Evolutionary conservation across 2,329 filamentous ascomycete genomes (phyloP).

Genomic region (Pseudogymnoascus sp.): DNA sequence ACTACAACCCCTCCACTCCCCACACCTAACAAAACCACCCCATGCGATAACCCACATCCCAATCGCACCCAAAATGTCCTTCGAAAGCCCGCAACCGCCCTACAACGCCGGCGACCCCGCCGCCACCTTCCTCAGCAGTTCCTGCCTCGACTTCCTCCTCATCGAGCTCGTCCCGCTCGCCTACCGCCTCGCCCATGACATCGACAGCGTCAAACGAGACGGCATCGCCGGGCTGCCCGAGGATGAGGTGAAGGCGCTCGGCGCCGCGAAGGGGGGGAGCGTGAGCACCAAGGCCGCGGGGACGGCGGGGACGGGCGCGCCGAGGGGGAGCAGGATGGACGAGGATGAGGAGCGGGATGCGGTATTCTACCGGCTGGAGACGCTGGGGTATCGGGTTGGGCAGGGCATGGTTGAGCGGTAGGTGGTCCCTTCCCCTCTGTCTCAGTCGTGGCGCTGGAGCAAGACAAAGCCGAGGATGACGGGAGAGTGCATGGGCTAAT

Average conservation of each 20-base stretch:
- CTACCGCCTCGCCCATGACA: conserved; percentile 71
- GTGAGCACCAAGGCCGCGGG: conserved; percentile 36
- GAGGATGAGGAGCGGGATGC: conserved; percentile 80
- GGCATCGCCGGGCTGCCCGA: not conserved
- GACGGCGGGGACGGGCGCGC: conserved; percentile 15
- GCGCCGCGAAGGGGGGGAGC: conserved; percentile 55
- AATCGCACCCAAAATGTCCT: conserved; percentile 51
- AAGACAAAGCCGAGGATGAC: conserved; percentile 13
- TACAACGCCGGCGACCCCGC: conserved; percentile 67
- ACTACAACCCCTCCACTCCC: not conserved
- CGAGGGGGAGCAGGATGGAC: conserved; percentile 40
- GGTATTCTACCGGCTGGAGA: conserved; percentile 77
- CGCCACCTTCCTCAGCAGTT: conserved; percentile 71
- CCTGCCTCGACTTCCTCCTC: conserved; percentile 86
- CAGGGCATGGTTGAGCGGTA: conserved; percentile 87
- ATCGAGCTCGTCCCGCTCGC: conserved; percentile 96
- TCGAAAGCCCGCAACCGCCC: conserved; percentile 61
- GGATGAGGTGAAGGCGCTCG: conserved; percentile 25
- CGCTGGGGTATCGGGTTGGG: conserved; percentile 82
- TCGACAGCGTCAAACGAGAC: conserved; percentile 15
- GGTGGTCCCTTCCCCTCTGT: conserved; percentile 21
- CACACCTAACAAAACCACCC: not conserved
- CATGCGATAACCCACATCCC: not conserved
- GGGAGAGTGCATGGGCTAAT: not conserved
- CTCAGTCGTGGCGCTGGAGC: conserved; percentile 10